Base-by-base conservation (phyloP, 1,284 basidiomycete genomes). In the Ceratorhiza oryzae-sativae region DNA sequence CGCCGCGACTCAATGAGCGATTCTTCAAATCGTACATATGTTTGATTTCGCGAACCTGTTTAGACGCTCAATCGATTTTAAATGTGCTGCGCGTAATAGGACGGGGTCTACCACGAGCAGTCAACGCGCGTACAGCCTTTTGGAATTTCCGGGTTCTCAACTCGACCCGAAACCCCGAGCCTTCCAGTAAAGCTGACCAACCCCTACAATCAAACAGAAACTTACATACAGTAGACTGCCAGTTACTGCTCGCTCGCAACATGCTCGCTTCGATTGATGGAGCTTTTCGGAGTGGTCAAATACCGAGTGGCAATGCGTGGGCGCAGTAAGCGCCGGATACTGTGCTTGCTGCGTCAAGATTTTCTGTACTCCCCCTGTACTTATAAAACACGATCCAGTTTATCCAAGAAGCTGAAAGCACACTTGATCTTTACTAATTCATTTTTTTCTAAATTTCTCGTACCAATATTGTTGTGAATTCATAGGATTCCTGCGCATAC, bases 181-280 rank as follows among this genome's bases (percentile, higher is more conserved):
- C n/a, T n/a, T n/a, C n/a, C n/a, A n/a, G n/a, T n/a, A n/a, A n/a
- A n/a, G n/a, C n/a, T n/a, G n/a, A n/a, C n/a, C n/a, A n/a, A n/a
- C n/a, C n/a, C n/a, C n/a, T n/a, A n/a, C n/a, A n/a, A n/a, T n/a
- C n/a, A n/a, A n/a, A n/a, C n/a, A n/a, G n/a, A n/a, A n/a, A n/a
- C n/a, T n/a, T n/a, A n/a, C 15, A 27, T 59, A 59, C 58, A 59
- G 58, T 59, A 32, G 58, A 59, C 58, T 59, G 18, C 58, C 58
- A n/a, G 58, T 59, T 59, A 41, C 58, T 59, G 58, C 58, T 59
- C 58, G n/a, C 25, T 45, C 58, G 36, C 58, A 36, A 59, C 27
- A 13, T 59, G 58, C 58, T 41, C n/a, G 58, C 36, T 59, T 59
- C 58, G 20, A 41, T 59, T 59, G 58, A 59, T 59, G 36, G 23